Conservation (phyloP, 305 asterid genomes). For the Fraxinus sp. region DNA sequence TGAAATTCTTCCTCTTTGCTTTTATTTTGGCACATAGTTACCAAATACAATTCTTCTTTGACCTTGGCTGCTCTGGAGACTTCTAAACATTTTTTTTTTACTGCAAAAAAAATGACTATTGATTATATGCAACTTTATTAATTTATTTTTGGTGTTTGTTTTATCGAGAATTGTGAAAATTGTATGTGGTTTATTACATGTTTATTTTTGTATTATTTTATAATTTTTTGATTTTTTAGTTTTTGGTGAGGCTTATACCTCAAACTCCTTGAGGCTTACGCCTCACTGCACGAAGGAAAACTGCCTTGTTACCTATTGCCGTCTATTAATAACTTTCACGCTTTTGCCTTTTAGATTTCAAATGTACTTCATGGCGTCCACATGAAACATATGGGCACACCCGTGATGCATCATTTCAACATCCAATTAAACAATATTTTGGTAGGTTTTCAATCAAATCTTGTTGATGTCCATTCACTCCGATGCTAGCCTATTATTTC, state of each 20-base stretch:
- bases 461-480: conserved; percentile 5
- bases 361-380: conserved; percentile 70
- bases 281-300: neutral
- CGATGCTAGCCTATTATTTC: neutral
- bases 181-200: neutral
- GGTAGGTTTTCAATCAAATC: conserved; percentile 45
- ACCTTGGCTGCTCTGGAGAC: neutral
- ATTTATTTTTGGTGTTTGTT: neutral
- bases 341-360: conserved; percentile 52
- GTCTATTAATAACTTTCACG: conserved; percentile 14
- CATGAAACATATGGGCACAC: conserved; percentile 69
- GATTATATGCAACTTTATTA: neutral
- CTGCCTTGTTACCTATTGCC: neutral
- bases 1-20: neutral
- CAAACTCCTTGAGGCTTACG: neutral
- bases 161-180: neutral
- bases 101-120: neutral
- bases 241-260: neutral
- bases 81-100: neutral
- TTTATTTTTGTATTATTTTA: neutral
- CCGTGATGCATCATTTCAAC: conserved; percentile 82
- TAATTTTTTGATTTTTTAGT: neutral
- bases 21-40: neutral
- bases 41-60: neutral
- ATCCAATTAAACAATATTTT: conserved; percentile 88